Evolutionary conservation across 2,329 filamentous ascomycete species (phyloP).

Genomic region (Immersiporthe knoxdaviesiana): DNA sequence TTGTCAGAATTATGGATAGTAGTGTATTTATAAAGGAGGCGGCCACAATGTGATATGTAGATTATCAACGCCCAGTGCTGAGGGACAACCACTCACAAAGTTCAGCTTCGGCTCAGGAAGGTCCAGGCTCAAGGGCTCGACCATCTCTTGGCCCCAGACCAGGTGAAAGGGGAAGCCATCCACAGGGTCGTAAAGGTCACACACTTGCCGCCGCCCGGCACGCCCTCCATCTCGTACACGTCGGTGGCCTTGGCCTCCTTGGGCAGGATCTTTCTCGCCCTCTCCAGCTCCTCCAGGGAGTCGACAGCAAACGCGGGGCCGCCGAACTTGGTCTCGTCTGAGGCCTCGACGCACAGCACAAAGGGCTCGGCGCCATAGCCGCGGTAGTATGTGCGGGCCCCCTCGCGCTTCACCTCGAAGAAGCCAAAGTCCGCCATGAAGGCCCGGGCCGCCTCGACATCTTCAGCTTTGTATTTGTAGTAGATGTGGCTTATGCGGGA

Average conservation of each 20-base stretch:
- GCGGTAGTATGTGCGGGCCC: slow-evolving; percentile 58
- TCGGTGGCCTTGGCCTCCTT: slow-evolving; percentile 50
- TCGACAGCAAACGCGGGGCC: slow-evolving; percentile 63
- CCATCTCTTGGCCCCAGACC: slow-evolving; percentile 54
- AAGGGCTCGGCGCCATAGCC: slow-evolving; percentile 66
- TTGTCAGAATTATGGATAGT: not conserved
- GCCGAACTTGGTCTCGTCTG: slow-evolving; percentile 54
- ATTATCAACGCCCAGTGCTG: not conserved
- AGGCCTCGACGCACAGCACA: slow-evolving; percentile 56
- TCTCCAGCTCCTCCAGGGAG: slow-evolving; percentile 56
- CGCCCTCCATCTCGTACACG: slow-evolving; percentile 53
- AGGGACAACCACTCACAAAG: slow-evolving; percentile 36
- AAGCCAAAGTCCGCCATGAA: slow-evolving; percentile 57
- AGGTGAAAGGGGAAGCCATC: slow-evolving; percentile 63
- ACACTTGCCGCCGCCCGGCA: slow-evolving; percentile 56
- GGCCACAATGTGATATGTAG: not conserved
- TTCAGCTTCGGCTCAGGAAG: slow-evolving; percentile 50
- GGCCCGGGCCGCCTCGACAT: slow-evolving; percentile 45
- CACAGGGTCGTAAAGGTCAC: slow-evolving; percentile 56
- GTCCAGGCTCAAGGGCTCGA: slow-evolving; percentile 42
- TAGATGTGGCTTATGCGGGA: slow-evolving; percentile 49
- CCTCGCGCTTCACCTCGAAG: slow-evolving; percentile 42
- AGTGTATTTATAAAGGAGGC: not conserved
- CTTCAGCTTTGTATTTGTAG: slow-evolving; percentile 53
- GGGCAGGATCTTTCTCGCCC: slow-evolving; percentile 51